phyloP scores from a whole-genome alignment of 2,329 filamentous ascomycete species.

The Penicillium sp. region DNA sequence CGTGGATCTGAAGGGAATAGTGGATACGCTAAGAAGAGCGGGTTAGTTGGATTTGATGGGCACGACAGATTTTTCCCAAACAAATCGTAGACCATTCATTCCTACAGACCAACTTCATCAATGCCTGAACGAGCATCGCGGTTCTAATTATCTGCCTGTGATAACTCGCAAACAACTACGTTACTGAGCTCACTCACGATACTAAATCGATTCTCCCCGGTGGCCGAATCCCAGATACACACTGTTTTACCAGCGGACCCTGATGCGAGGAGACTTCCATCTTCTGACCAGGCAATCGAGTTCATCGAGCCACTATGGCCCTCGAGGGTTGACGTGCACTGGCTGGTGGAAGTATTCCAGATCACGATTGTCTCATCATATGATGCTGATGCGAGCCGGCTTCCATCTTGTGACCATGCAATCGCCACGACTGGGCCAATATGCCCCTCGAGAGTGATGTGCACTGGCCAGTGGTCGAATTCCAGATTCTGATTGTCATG shows the following conservation, averaged over 20 bases:
- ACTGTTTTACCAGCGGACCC: neutral
- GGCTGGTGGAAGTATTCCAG: neutral
- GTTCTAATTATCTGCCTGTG: too few species aligned
- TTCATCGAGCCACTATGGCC: neutral
- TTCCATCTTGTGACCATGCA: neutral
- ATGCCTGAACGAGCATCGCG: too few species aligned
- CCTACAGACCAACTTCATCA: too few species aligned
- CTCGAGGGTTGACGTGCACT: neutral
- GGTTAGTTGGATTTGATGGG: too few species aligned
- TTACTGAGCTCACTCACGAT: too few species aligned
- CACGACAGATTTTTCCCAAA: too few species aligned
- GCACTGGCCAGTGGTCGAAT: neutral
- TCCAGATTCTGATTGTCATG: constrained; percentile 8
- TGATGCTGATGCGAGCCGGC: constrained; percentile 1
- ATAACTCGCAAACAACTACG: too few species aligned
- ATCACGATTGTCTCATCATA: neutral
- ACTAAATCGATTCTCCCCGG: neutral
- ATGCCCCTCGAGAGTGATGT: neutral
- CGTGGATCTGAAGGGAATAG: too few species aligned
- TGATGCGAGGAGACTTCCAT: constrained; percentile 4
- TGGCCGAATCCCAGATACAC: neutral
- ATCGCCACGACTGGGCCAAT: neutral
- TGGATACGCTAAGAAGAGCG: too few species aligned
- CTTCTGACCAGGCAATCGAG: constrained; percentile 26
- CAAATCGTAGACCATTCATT: too few species aligned